A percentile compares a stretch with the other conserved stretches of the same genome.
These are phyloP conservation scores for Breviolum minutum DNA, from an alignment of 73 alveolate genomes.

Conservation along the genomic window DNA sequence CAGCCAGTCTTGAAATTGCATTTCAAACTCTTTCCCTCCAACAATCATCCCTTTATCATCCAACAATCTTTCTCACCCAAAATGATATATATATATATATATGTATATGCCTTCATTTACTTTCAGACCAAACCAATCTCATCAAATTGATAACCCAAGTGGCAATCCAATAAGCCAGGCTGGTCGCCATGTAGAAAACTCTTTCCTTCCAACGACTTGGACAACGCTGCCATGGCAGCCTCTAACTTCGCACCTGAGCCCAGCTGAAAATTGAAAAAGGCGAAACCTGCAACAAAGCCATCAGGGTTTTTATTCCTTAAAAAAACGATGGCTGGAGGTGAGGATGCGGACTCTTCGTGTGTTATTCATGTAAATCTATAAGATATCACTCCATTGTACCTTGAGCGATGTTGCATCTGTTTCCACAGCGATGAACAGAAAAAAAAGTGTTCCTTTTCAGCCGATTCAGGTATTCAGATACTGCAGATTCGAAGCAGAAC, in stretches of 20 bases:
- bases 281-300: no score
- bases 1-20: no score
- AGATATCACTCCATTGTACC: no score
- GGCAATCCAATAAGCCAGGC: constrained; percentile 11
- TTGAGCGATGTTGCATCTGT: no score
- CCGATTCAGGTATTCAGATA: no score
- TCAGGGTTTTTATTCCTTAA: not conserved
- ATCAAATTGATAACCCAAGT: not conserved
- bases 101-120: not conserved
- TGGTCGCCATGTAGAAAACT: constrained; percentile 10
- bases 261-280: not conserved
- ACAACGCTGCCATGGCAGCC: not conserved
- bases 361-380: no score
- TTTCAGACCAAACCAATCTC: not conserved
- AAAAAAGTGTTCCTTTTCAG: no score
- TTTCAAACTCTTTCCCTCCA: no score
- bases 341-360: not conserved
- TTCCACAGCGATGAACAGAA: no score
- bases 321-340: not conserved
- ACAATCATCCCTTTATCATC: no score
- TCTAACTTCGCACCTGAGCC: constrained; percentile 21
- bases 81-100: not conserved
- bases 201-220: constrained; percentile 7
- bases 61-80: not conserved
- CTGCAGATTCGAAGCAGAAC: no score